A percentile compares a stretch with the other conserved stretches of the same genome.
These are phyloP conservation scores for Debaryomyces coudertii DNA, from an alignment of 1,139 yeast species.

Conservation along the genomic window DNA sequence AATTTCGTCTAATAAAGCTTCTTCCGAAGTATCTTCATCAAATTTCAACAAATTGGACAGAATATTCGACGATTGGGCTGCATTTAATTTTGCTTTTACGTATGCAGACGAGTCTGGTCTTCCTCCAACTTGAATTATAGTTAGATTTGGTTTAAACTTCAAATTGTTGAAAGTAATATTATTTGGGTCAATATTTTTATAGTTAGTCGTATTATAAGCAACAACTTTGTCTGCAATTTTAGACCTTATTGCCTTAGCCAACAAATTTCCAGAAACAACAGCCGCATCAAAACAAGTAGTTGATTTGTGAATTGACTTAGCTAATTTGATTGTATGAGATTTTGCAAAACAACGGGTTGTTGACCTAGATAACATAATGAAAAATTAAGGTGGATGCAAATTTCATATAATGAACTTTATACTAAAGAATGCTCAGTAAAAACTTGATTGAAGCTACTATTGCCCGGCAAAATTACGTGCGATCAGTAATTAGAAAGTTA, in stretches of 20 bases:
- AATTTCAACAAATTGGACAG: slow-evolving; percentile 59
- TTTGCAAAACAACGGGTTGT: neutral
- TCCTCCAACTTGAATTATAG: slow-evolving; percentile 74
- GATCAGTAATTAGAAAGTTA: neutral
- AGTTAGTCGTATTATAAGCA: slow-evolving; percentile 37
- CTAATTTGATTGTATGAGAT: neutral
- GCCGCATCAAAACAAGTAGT: slow-evolving; percentile 33
- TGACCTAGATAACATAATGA: slow-evolving; percentile 7
- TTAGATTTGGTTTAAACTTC: slow-evolving; percentile 61
- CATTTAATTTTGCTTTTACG: slow-evolving; percentile 73
- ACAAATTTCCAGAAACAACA: slow-evolving; percentile 47
- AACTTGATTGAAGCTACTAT: neutral
- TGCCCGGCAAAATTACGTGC: neutral
- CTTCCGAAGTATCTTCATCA: slow-evolving; percentile 58
- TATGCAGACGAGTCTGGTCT: slow-evolving; percentile 80
- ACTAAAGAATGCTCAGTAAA: neutral
- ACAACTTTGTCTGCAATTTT: slow-evolving; percentile 48
- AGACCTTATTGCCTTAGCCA: slow-evolving; percentile 43
- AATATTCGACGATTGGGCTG: slow-evolving; percentile 70
- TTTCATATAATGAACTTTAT: neutral
- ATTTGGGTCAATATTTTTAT: slow-evolving; percentile 16
- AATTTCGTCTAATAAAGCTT: slow-evolving; percentile 57
- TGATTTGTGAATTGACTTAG: slow-evolving; percentile 20
- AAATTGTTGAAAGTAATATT: slow-evolving; percentile 32
- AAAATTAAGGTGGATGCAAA: slow-evolving; percentile 4